Conservation (phyloP, 129 eudicot genomes). For the Logfia minima region DNA sequence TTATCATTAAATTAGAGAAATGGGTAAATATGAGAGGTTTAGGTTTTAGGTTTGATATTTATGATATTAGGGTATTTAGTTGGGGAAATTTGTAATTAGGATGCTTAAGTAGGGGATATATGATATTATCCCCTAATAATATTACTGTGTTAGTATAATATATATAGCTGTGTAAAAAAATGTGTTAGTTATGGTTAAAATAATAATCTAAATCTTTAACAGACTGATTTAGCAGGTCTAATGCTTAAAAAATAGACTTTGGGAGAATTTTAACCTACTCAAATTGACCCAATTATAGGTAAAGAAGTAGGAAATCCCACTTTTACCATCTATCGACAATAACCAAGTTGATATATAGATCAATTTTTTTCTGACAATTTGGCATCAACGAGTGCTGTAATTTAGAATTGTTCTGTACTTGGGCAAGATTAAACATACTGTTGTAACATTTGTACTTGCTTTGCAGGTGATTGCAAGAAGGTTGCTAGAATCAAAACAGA, state of each 20-base stretch:
- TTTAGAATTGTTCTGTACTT: not conserved
- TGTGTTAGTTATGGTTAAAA: not conserved
- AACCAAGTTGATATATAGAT: no score
- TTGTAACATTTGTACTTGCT: slow-evolving; percentile 22
- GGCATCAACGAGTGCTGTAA: slow-evolving; percentile 1
- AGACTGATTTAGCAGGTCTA: not conserved
- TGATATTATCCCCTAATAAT: no score
- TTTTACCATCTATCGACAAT: not conserved
- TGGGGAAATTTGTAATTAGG: no score
- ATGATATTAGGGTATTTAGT: no score
- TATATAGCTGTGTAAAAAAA: not conserved
- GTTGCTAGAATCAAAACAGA: slow-evolving; percentile 92
- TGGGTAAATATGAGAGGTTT: no score
- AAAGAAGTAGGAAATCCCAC: not conserved
- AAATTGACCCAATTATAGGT: not conserved
- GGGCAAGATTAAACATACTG: not conserved
- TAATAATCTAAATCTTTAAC: not conserved
- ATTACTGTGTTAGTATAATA: not conserved
- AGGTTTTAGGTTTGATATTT: no score
- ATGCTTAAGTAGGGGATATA: no score
- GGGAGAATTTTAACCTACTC: not conserved
- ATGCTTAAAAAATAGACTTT: not conserved
- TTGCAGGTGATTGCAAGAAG: slow-evolving; percentile 89
- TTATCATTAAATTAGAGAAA: no score
- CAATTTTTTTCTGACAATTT: not conserved